Base-by-base conservation (phyloP, 2,329 filamentous ascomycete species). In the Periconia sp. region DNA sequence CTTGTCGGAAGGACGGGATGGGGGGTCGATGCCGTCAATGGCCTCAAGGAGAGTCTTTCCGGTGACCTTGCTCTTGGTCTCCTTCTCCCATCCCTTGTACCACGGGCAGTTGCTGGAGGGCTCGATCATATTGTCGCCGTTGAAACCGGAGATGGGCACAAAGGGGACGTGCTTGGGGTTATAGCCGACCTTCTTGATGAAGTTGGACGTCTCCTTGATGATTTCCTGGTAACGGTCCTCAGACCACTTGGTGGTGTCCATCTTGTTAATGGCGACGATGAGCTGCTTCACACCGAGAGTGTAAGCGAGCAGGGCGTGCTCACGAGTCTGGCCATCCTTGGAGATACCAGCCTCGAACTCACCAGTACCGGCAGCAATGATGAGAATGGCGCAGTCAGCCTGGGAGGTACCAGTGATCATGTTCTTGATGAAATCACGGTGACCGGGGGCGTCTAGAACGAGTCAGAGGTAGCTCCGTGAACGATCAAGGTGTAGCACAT, bases 341-440 rank as follows among this genome's bases (percentile, higher is more conserved):
- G 94, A 97, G 89, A 99, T 99, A 97, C 94, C 94, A 88, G 94
- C 94, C 87, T 99, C 94, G 87, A 99, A 99, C 87, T 99, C 94
- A 96, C 94, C 94, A 90, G 91, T 96, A 85, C 94, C 94, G 73
- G 94, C 91, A 71, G 92, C 94, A 81, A 99, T 99, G 83, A 99
- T 97, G 84, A 99, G 92, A 78, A 99, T 90, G 74, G 94, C 94
- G 82, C 94, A 97, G 76, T 99, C 94, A 71, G 94, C 94, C 88
- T 97, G 94, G 79, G 94, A 99, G 75, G 94, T 97, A 92, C 94
- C 94, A 88, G 94, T 97, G 80, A 99, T 99, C 94, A 99, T 99
- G 92, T 97, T 99, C 92, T 99, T 99, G 90, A 99, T 97, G 86
- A 97, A 99, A 77, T 99, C 94, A 94, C 94, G 92, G 82, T 99